These are phyloP conservation scores for Piloderma croceum DNA, from an alignment of 768 basidiomycete species.

Conservation along the genomic window DNA sequence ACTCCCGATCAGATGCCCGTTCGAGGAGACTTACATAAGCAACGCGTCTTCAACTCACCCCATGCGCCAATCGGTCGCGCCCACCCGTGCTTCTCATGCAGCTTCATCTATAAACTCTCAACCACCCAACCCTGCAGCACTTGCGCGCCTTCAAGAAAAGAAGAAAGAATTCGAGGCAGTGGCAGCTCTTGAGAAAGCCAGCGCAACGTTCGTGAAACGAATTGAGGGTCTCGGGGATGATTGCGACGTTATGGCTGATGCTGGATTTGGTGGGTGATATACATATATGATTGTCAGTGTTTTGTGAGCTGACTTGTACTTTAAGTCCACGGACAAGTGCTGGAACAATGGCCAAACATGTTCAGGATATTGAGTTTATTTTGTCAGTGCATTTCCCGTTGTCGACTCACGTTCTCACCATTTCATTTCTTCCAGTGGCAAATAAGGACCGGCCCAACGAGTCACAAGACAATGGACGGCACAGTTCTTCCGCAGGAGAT, in stretches of 20 bases:
- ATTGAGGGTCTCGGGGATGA: constrained; percentile 67
- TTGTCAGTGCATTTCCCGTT: constrained; percentile 36
- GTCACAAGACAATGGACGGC: constrained; percentile 19
- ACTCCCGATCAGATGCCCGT: constrained; percentile 20
- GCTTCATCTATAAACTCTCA: constrained; percentile 36
- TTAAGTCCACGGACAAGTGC: constrained; percentile 68
- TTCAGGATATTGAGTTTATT: constrained; percentile 69
- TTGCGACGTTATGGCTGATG: constrained; percentile 72
- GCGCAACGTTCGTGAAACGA: constrained; percentile 56
- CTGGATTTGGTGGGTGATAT: constrained; percentile 51
- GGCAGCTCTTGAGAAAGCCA: constrained; percentile 62
- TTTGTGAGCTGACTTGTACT: constrained; percentile 3
- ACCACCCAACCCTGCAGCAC: constrained; percentile 28
- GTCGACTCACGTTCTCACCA: not conserved
- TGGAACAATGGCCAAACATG: constrained; percentile 81
- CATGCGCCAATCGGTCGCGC: constrained; percentile 55
- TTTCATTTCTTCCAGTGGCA: constrained; percentile 35
- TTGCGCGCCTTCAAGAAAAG: constrained; percentile 62
- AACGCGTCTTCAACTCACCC: constrained; percentile 14
- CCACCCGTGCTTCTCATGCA: constrained; percentile 46
- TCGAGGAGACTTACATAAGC: constrained; percentile 21
- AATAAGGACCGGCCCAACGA: constrained; percentile 33
- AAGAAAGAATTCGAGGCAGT: constrained; percentile 80
- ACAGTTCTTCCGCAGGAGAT: constrained; percentile 15
- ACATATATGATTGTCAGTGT: not conserved